These are phyloP conservation scores for Delonix regia DNA, from an alignment of 306 rosid genomes.

Conservation along the genomic window DNA sequence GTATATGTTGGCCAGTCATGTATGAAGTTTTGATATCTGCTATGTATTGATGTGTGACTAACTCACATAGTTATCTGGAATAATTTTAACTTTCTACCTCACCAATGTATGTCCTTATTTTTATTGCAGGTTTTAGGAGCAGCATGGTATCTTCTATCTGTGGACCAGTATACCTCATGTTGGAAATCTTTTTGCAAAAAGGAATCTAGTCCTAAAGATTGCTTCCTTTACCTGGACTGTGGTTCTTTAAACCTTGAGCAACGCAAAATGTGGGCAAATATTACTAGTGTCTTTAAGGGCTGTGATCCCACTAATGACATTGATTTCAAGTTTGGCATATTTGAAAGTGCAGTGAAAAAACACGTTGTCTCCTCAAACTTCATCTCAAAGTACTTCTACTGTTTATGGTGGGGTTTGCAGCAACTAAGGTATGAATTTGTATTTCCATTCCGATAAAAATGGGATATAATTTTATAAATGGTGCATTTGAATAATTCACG, in stretches of 20 bases:
- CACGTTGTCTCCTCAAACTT: constrained; percentile 70
- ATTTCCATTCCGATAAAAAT: constrained; percentile 11
- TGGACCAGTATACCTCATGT: constrained; percentile 87
- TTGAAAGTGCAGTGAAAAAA: constrained; percentile 62
- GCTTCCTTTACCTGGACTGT: constrained; percentile 74
- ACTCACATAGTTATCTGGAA: constrained; percentile 18
- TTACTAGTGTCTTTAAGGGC: constrained; percentile 59
- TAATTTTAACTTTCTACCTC: constrained; percentile 17
- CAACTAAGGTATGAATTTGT: constrained; percentile 74
- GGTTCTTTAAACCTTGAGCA: constrained; percentile 25
- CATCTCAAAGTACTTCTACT: constrained; percentile 73
- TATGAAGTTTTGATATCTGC: constrained; percentile 46
- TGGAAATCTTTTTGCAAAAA: constrained; percentile 76
- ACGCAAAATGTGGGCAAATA: constrained; percentile 61
- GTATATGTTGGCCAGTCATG: constrained; percentile 99
- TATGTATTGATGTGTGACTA: background rate
- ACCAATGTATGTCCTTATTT: constrained; percentile 24
- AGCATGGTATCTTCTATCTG: constrained; percentile 90
- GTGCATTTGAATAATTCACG: constrained; percentile 14
- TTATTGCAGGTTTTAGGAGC: constrained; percentile 89
- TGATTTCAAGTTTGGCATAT: constrained; percentile 74
- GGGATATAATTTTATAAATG: constrained; percentile 34
- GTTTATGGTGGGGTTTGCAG: constrained; percentile 99
- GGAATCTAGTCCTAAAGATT: constrained; percentile 50
- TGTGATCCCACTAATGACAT: constrained; percentile 58